Conservation (phyloP, 768 basidiomycete species). For the Termitomyces sp. region DNA sequence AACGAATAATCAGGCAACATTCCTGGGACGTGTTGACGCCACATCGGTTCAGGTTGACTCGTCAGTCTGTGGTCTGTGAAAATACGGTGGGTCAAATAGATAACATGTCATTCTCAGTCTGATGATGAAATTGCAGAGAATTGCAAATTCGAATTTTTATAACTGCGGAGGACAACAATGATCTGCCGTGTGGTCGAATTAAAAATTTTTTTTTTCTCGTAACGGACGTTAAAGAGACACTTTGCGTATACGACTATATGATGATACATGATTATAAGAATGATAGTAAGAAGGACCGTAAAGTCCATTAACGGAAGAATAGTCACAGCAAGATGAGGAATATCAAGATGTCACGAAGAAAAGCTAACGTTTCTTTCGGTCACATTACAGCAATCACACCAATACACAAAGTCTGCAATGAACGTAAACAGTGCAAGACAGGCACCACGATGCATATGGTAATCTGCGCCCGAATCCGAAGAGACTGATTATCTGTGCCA, state of each 20-base stretch:
- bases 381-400: no score
- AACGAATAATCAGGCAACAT: slow-evolving; percentile 22
- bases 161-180: neutral
- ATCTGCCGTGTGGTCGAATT: no score
- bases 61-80: slow-evolving; percentile 22
- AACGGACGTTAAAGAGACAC: no score
- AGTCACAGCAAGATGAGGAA: neutral
- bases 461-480: no score
- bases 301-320: neutral
- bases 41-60: slow-evolving; percentile 17
- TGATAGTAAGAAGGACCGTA: neutral
- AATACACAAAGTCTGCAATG: no score
- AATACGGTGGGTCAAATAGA: neutral
- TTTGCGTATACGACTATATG: no score
- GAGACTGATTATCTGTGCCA: no score
- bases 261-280: neutral
- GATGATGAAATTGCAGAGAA: neutral
- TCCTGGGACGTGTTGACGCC: slow-evolving; percentile 20
- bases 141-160: neutral
- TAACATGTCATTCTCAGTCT: neutral
- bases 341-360: neutral
- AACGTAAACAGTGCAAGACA: no score
- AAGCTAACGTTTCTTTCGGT: slow-evolving; percentile 33
- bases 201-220: no score
- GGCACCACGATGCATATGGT: no score